These are phyloP conservation scores for Blastocystis sp. DNA, from an alignment of 352 stramenopile genomes.

Conservation along the genomic window DNA sequence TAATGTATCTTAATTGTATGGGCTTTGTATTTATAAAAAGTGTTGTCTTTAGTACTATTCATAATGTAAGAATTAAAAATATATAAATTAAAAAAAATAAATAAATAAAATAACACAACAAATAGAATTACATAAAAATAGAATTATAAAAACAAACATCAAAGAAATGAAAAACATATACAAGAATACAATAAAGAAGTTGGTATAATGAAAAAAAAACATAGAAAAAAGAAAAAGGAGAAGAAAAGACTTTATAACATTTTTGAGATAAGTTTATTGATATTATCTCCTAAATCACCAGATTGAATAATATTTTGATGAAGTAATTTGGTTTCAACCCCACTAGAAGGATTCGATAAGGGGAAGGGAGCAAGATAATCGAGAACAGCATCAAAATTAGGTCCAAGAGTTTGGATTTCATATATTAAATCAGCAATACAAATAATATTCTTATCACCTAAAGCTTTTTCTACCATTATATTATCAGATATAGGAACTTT, in stretches of 20 bases:
- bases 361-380: slow-evolving; percentile 19
- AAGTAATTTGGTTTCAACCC: slow-evolving; percentile 5
- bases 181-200: no score
- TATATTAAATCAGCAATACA: slow-evolving; percentile 31
- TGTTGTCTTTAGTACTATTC: no score
- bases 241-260: slow-evolving; percentile 30
- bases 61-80: no score
- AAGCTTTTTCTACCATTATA: slow-evolving; percentile 24
- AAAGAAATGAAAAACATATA: no score
- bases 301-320: slow-evolving; percentile 11
- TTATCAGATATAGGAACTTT: slow-evolving; percentile 22
- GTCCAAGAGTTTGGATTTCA: slow-evolving; percentile 21
- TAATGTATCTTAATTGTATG: no score
- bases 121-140: no score
- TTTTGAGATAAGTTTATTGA: slow-evolving; percentile 25
- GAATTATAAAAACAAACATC: no score
- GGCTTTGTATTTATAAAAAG: no score
- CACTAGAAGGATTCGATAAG: not conserved
- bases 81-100: no score
- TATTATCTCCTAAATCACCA: slow-evolving; percentile 27
- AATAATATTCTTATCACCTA: slow-evolving; percentile 21
- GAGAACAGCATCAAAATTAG: slow-evolving; percentile 8
- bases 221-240: slow-evolving; percentile 5
- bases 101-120: no score
- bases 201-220: no score